Conservation (phyloP, 805 yeast genomes). For the Candida parachauliodes region DNA sequence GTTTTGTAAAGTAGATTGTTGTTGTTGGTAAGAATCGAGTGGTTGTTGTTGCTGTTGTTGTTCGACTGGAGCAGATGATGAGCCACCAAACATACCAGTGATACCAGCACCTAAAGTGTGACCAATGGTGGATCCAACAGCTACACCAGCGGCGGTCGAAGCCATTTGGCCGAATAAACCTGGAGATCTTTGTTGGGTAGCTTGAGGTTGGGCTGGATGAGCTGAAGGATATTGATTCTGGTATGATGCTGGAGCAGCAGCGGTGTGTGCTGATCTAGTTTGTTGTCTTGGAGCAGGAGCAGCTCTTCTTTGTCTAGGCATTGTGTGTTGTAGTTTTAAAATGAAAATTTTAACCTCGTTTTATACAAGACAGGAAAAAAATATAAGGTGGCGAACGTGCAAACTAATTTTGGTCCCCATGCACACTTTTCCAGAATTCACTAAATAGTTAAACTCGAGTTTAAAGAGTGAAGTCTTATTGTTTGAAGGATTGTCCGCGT, state of each 20-base stretch:
- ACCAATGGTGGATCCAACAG: conserved; percentile 96
- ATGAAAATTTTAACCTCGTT: background rate
- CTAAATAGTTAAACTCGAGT: too few species aligned
- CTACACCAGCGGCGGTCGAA: conserved; percentile 98
- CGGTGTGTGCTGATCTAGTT: conserved; percentile 71
- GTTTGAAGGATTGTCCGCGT: too few species aligned
- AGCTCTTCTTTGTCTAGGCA: conserved; percentile 55
- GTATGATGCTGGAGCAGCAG: conserved; percentile 47
- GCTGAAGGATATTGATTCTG: conserved; percentile 31
- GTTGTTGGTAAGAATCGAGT: conserved; percentile 22
- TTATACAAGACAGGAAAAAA: background rate
- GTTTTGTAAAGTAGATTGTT: conserved; percentile 32
- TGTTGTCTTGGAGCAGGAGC: conserved; percentile 49
- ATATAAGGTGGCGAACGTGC: conserved; percentile 9
- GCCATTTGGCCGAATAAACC: conserved; percentile 98
- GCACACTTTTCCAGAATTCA: too few species aligned
- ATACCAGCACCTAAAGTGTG: conserved; percentile 96
- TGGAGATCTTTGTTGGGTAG: conserved; percentile 54
- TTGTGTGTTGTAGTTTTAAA: background rate
- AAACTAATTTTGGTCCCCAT: too few species aligned
- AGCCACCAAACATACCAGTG: conserved; percentile 79
- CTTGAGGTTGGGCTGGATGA: conserved; percentile 47
- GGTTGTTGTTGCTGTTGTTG: conserved; percentile 39
- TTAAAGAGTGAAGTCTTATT: too few species aligned
- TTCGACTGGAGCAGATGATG: conserved; percentile 46